These are phyloP conservation scores for Epichloe bromicola DNA, from an alignment of 2,329 filamentous ascomycete species.

Conservation along the genomic window DNA sequence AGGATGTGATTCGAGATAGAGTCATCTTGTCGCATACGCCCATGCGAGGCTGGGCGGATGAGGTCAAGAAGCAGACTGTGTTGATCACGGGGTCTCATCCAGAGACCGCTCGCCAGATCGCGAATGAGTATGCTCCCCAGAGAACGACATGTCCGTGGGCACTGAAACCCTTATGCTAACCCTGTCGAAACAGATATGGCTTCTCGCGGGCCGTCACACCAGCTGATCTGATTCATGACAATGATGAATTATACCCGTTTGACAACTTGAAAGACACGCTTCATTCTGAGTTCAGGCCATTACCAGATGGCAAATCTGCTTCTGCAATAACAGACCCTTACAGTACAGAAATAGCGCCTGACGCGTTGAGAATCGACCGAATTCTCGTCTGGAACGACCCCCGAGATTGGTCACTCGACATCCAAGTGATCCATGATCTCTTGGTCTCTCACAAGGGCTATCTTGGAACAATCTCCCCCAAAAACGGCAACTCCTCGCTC, in stretches of 20 bases:
- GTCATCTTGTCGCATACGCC: slow-evolving; percentile 80
- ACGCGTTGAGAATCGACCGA: slow-evolving; percentile 66
- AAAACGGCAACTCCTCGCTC: slow-evolving; percentile 55
- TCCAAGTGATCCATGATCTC: slow-evolving; percentile 71
- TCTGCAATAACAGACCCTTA: slow-evolving; percentile 19
- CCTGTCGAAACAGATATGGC: slow-evolving; percentile 38
- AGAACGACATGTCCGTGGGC: no score
- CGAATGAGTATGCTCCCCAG: slow-evolving; percentile 37
- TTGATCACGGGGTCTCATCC: slow-evolving; percentile 61
- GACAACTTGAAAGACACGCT: slow-evolving; percentile 28
- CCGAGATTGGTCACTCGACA: slow-evolving; percentile 90
- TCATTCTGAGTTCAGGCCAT: slow-evolving; percentile 15
- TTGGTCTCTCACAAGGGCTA: slow-evolving; percentile 67
- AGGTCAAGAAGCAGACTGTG: slow-evolving; percentile 39
- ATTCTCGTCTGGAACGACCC: slow-evolving; percentile 94
- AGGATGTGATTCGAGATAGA: slow-evolving; percentile 21
- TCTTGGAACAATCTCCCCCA: slow-evolving; percentile 65
- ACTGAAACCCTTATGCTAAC: neutral
- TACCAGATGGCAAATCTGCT: slow-evolving; percentile 22
- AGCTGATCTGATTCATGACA: slow-evolving; percentile 63
- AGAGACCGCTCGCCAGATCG: slow-evolving; percentile 56
- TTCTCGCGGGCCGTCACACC: slow-evolving; percentile 76
- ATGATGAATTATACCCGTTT: slow-evolving; percentile 76
- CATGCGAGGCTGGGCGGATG: slow-evolving; percentile 45
- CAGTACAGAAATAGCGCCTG: slow-evolving; percentile 20